Evolutionary conservation across 176 grass and related monocot genomes (phyloP).

Genomic region (Calamus simplicifolius): DNA sequence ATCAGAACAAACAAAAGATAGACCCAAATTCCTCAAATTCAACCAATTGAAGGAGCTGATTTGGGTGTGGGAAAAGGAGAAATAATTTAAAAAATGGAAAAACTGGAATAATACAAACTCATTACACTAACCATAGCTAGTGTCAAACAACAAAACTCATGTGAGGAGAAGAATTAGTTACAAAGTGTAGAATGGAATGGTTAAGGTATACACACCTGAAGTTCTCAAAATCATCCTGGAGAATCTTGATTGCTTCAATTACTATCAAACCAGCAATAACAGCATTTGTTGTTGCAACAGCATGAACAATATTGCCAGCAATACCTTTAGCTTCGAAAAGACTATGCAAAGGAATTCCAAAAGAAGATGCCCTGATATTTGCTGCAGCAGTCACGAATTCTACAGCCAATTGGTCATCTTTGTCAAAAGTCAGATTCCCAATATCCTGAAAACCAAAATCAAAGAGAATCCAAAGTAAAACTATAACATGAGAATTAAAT

Average conservation of each 20-base stretch:
- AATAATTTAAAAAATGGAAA: too few species aligned
- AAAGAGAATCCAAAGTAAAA: background rate
- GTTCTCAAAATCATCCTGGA: constrained; percentile 56
- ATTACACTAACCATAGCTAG: too few species aligned
- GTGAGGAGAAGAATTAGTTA: too few species aligned
- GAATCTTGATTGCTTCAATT: constrained; percentile 95
- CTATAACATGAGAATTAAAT: background rate
- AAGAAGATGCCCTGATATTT: constrained; percentile 94
- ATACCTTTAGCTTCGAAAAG: constrained; percentile 98
- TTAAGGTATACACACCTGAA: constrained; percentile 37
- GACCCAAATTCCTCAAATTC: too few species aligned
- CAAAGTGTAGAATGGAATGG: too few species aligned
- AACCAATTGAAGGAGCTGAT: too few species aligned
- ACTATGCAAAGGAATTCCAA: constrained; percentile 87
- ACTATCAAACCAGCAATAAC: constrained; percentile 96
- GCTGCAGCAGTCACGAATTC: constrained; percentile 93
- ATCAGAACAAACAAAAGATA: too few species aligned
- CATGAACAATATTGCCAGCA: constrained; percentile 99
- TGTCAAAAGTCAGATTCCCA: constrained; percentile 84
- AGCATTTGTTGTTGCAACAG: constrained; percentile 97
- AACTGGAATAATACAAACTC: too few species aligned
- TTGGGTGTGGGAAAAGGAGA: too few species aligned
- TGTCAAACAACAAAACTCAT: too few species aligned
- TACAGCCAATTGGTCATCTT: constrained; percentile 93
- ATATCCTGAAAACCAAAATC: constrained; percentile 53